phyloP scores from a whole-genome alignment of 2,329 filamentous ascomycete genomes.

The Moelleriella libera region DNA sequence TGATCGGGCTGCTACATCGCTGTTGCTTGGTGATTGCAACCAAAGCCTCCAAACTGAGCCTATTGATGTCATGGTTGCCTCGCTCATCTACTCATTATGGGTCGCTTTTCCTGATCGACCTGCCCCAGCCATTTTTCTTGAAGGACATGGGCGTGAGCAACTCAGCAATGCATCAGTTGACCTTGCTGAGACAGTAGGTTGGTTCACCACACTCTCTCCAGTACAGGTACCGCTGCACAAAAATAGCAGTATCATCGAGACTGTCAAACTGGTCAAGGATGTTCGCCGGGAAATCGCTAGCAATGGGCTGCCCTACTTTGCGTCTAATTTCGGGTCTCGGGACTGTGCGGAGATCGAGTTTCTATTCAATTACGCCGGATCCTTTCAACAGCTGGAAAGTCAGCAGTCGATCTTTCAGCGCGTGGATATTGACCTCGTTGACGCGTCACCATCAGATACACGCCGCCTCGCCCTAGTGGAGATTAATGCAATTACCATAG shows the following conservation, averaged over 20 bases:
- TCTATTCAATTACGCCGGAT: conserved; percentile 32
- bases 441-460: conserved; percentile 1
- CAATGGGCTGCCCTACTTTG: not conserved
- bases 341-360: conserved; percentile 17
- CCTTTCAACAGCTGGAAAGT: conserved; percentile 26
- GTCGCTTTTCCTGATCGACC: not conserved
- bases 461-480: conserved; percentile 2
- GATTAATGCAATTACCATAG: conserved; percentile 3
- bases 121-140: not conserved
- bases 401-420: conserved; percentile 9
- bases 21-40: conserved; percentile 6
- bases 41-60: not conserved
- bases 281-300: not conserved
- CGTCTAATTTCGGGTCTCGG: not conserved
- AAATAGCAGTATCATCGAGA: not conserved
- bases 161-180: not conserved
- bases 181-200: not conserved
- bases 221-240: conserved; percentile 8
- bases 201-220: conserved; percentile 1
- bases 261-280: not conserved
- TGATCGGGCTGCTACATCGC: not conserved
- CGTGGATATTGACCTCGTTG: not conserved
- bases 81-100: not conserved
- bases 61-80: not conserved
- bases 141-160: conserved; percentile 1